Base-by-base conservation (phyloP, 768 basidiomycete species). In the Podaxis mareebaensis region DNA sequence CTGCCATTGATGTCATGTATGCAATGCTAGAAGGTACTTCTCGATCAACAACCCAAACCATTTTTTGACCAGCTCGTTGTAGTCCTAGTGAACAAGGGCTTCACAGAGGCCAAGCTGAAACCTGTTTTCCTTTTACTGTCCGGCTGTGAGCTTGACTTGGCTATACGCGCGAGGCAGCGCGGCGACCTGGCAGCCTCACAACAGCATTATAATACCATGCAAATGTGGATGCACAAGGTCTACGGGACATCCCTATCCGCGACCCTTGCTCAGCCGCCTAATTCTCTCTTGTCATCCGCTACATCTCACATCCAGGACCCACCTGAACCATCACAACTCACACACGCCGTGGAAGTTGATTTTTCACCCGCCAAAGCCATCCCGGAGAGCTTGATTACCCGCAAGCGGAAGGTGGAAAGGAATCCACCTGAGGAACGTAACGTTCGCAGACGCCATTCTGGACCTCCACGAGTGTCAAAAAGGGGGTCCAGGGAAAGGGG, bases 101-200 rank as follows among this genome's bases (percentile, higher is more conserved):
- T 80, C 5, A 68, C 74, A 4, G 73, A 76, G 40, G 69, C 71
- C 26, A 74, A 79, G 3, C 73, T 85, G 42, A 82, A 78, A 66
- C 84, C 85, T 13, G 81, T 78, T 0, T 83, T 76, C 68, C 76
- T 87, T 8, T 75, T 86, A 70, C 75, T 86, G 15, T 79, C 85
- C 7, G 79, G 82, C 58, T 86, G 85, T 66, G 81, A 86, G 67
- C 73, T 75, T 2, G 85, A 86, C 66, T 68, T 86, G 58, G 78
- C 73, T 53, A 77, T 70, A 68, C 66, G 65, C 40, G 68, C 71
- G 22, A 75, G 75, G 64, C 38, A 67, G 49, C 17, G 67, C 42
- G 71, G 69, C 22, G 67, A 74, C 0, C 69, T 69, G n/a, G 65
- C 67, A n/a, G 72, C 73, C 17, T 64, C 69, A 1, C 68, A 63